phyloP scores from a whole-genome alignment of 192 early-diverging fungal genomes.

The Coemansia sp. region DNA sequence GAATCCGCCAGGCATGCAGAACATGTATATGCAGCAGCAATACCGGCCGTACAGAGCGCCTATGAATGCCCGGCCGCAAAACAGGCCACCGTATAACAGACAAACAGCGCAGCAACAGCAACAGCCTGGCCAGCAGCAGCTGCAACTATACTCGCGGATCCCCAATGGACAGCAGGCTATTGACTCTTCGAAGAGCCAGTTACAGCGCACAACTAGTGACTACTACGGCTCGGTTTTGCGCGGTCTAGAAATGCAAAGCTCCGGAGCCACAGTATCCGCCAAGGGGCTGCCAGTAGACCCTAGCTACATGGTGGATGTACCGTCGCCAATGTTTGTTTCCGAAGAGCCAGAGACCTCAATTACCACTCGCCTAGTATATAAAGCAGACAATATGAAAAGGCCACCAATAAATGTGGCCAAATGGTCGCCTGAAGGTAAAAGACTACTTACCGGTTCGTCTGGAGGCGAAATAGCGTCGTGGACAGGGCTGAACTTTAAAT shows the following conservation, averaged over 20 bases:
- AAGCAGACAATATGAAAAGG: conserved; percentile 65
- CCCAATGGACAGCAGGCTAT: conserved; percentile 7
- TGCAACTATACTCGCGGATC: conserved; percentile 4
- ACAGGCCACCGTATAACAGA: conserved; percentile 2
- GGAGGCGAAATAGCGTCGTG: conserved; percentile 95
- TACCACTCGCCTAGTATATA: conserved; percentile 31
- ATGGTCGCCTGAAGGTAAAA: conserved; percentile 96
- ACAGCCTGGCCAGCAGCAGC: background rate
- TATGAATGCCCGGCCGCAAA: conserved; percentile 9
- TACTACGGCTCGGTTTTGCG: conserved; percentile 79
- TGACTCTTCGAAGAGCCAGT: conserved; percentile 78
- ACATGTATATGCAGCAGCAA: conserved; percentile 1
- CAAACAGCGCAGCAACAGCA: conserved; percentile 1
- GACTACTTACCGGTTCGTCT: conserved; percentile 89
- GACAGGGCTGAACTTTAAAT: conserved; percentile 97
- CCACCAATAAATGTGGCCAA: conserved; percentile 89
- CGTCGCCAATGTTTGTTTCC: conserved; percentile 56
- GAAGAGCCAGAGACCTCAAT: conserved; percentile 40
- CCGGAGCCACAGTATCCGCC: conserved; percentile 9
- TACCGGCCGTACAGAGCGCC: conserved; percentile 11
- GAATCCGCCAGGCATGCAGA: background rate
- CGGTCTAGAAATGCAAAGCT: conserved; percentile 54
- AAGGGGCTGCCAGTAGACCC: conserved; percentile 31
- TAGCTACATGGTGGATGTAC: conserved; percentile 42
- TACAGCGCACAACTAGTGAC: conserved; percentile 91